Evolutionary conservation across 495 filamentous ascomycete genomes (phyloP).

Genomic region (Terfezia claveryi): DNA sequence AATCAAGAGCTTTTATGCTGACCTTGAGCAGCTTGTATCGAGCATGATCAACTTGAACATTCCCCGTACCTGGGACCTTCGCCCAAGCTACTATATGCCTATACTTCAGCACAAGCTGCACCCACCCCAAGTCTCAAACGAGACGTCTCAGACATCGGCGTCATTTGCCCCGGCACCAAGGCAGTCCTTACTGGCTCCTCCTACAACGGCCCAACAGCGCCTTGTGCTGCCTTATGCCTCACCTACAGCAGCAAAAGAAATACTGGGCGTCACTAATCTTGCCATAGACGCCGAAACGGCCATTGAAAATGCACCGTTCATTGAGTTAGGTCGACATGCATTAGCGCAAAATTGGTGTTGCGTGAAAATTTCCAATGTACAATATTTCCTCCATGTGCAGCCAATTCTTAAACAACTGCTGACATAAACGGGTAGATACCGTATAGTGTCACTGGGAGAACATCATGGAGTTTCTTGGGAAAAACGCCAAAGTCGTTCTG

Average conservation of each 20-base stretch:
- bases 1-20: background rate
- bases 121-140: background rate
- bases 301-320: constrained; percentile 18
- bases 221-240: background rate
- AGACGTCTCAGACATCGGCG: background rate
- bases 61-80: background rate
- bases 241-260: constrained; percentile 3
- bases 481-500: constrained; percentile 19
- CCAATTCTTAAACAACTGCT: background rate
- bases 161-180: too few relatives aligned
- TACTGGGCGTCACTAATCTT: constrained; percentile 3
- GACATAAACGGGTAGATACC: constrained; percentile 9
- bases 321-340: constrained; percentile 16
- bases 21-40: constrained; percentile 7
- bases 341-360: constrained; percentile 18
- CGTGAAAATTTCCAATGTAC: constrained; percentile 18
- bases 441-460: constrained; percentile 18
- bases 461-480: constrained; percentile 16
- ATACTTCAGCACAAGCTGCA: background rate
- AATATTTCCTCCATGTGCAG: background rate
- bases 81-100: constrained; percentile 1
- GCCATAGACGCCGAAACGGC: constrained; percentile 19
- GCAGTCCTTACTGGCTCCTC: background rate
- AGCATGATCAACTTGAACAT: constrained; percentile 13
- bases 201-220: constrained; percentile 6